These are phyloP conservation scores for Suillus paluster DNA, from an alignment of 768 basidiomycete species.

Conservation along the genomic window DNA sequence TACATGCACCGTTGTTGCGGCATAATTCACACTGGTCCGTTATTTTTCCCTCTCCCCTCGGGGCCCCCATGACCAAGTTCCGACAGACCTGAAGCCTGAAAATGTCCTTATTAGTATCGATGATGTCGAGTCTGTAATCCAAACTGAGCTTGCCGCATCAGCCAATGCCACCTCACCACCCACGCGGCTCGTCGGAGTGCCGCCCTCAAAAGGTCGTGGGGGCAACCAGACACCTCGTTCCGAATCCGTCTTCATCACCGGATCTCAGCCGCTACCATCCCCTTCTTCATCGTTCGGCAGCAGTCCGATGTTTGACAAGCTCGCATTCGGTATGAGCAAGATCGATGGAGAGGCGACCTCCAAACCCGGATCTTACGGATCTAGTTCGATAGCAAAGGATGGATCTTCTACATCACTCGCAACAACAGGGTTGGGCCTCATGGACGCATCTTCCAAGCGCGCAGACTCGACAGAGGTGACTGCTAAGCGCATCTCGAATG, in stretches of 20 bases:
- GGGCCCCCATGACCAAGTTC: conserved; percentile 15
- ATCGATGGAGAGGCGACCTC: conserved; percentile 59
- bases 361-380: conserved; percentile 38
- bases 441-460: conserved; percentile 27
- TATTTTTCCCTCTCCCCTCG: background rate
- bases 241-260: conserved; percentile 86
- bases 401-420: conserved; percentile 21
- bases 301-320: conserved; percentile 82
- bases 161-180: conserved; percentile 37
- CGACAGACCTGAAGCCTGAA: conserved; percentile 90
- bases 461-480: conserved; percentile 47
- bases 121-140: conserved; percentile 92
- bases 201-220: conserved; percentile 89
- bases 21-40: conserved; percentile 89
- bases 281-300: conserved; percentile 74
- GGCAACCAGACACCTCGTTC: conserved; percentile 94
- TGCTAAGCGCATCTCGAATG: conserved; percentile 55
- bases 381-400: conserved; percentile 28
- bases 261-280: conserved; percentile 91
- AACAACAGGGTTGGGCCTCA: conserved; percentile 9
- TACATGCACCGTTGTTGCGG: conserved; percentile 98
- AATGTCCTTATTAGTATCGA: conserved; percentile 98
- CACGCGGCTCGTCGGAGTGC: conserved; percentile 87
- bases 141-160: conserved; percentile 68
- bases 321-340: conserved; percentile 91